Conservation (phyloP, 768 basidiomycete species). For the Pulveroboletus ravenelii region DNA sequence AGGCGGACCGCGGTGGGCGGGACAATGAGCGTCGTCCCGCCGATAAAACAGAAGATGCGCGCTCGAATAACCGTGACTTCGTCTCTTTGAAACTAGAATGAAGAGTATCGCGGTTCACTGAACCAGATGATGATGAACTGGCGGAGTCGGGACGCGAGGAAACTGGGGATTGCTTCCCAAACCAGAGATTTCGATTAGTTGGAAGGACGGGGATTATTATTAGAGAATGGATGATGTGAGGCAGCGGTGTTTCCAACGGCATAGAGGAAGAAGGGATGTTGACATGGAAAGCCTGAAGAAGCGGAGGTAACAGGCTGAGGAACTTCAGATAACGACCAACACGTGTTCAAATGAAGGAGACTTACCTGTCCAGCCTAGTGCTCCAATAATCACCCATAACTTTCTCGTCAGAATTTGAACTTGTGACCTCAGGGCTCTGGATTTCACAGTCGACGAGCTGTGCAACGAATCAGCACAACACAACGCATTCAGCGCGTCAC, state of each 20-base stretch:
- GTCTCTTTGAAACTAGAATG: constrained; percentile 17
- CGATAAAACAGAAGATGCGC: constrained; percentile 26
- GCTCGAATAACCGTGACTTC: constrained; percentile 23
- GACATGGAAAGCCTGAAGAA: constrained; percentile 66
- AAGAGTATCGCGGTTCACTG: constrained; percentile 5
- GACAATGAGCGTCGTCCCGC: constrained; percentile 34
- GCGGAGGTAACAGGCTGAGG: constrained; percentile 56
- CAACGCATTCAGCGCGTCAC: not conserved
- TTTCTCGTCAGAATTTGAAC: constrained; percentile 30
- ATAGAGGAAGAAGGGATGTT: constrained; percentile 57
- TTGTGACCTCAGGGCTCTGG: constrained; percentile 27
- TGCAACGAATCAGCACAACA: constrained; percentile 1
- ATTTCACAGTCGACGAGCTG: constrained; percentile 42
- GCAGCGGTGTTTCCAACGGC: constrained; percentile 69
- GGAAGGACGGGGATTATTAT: constrained; percentile 71
- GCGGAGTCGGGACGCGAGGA: constrained; percentile 36
- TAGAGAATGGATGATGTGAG: constrained; percentile 77
- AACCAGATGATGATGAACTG: constrained; percentile 25
- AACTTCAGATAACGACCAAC: not conserved
- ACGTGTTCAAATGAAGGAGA: constrained; percentile 2
- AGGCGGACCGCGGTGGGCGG: constrained; percentile 43
- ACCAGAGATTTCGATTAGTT: constrained; percentile 57
- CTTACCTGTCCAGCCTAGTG: constrained; percentile 64
- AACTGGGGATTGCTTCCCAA: constrained; percentile 40
- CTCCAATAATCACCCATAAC: constrained; percentile 76